phyloP scores from a whole-genome alignment of 768 basidiomycete genomes.

The Sarcomyxa edulis region DNA sequence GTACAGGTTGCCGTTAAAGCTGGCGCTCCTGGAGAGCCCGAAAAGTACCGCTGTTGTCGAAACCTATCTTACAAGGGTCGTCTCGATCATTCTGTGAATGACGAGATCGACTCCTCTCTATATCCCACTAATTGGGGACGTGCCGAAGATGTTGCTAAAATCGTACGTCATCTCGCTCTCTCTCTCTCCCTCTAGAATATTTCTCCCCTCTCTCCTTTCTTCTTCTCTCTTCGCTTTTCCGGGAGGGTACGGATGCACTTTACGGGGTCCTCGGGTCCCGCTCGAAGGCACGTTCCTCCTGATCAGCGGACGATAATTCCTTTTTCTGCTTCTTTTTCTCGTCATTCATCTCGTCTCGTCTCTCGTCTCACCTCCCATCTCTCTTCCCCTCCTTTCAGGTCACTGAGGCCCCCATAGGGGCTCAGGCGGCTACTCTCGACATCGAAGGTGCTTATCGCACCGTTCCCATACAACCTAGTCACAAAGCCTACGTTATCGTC shows the following conservation, averaged over 20 bases:
- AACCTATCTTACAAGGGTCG: slow-evolving; percentile 15
- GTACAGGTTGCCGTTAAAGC: slow-evolving; percentile 1
- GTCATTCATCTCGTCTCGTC: background rate
- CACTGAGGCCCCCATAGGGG: slow-evolving; percentile 19
- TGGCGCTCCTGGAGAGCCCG: slow-evolving; percentile 9
- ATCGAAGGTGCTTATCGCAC: slow-evolving; percentile 21
- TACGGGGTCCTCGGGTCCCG: too few relatives aligned
- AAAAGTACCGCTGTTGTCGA: slow-evolving; percentile 13
- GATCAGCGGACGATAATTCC: too few relatives aligned
- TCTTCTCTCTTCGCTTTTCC: slow-evolving; percentile 1
- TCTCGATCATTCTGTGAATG: slow-evolving; percentile 14
- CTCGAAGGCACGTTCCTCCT: too few relatives aligned
- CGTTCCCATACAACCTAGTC: slow-evolving; percentile 18
- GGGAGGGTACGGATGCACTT: too few relatives aligned
- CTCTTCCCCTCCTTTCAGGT: slow-evolving; percentile 11
- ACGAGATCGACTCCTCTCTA: slow-evolving; percentile 15
- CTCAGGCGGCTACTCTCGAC: slow-evolving; percentile 23
- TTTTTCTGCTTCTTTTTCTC: too few relatives aligned
- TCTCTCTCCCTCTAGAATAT: background rate
- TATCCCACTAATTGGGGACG: slow-evolving; percentile 18
- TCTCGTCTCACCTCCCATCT: background rate
- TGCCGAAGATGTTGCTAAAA: slow-evolving; percentile 9
- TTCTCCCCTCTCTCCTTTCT: slow-evolving; percentile 6
- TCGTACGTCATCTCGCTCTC: slow-evolving; percentile 9
- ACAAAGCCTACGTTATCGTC: slow-evolving; percentile 17